A percentile compares a stretch with the other conserved stretches of the same genome.
phyloP scores from a whole-genome alignment of 495 filamentous ascomycete genomes.

The Neurospora sp. region DNA sequence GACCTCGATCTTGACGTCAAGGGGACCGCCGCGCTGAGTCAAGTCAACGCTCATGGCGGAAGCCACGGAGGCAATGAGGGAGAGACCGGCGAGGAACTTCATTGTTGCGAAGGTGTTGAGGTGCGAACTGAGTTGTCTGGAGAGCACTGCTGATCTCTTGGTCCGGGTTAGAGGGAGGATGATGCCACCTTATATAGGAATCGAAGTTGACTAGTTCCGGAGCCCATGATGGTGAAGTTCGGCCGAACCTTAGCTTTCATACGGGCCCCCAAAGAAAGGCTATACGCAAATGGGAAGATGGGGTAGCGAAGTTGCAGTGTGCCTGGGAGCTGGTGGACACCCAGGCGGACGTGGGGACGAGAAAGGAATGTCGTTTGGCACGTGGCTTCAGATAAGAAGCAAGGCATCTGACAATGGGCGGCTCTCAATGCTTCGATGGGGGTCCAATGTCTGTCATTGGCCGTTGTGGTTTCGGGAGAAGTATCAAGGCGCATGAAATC shows the following conservation, averaged over 20 bases:
- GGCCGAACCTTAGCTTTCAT: neutral
- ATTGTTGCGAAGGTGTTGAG: constrained; percentile 14
- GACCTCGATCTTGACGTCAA: constrained; percentile 44
- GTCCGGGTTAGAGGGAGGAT: neutral
- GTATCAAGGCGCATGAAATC: neutral
- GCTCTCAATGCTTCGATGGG: neutral
- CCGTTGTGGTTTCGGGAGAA: neutral
- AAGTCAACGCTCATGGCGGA: constrained; percentile 35
- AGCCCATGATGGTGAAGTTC: neutral
- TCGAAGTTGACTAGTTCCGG: neutral
- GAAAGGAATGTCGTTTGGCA: neutral
- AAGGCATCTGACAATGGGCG: neutral
- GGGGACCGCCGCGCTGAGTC: constrained; percentile 29
- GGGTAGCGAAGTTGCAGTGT: neutral
- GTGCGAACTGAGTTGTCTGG: constrained; percentile 1
- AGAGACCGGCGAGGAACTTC: constrained; percentile 27
- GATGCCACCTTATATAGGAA: neutral
- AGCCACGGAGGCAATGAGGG: constrained; percentile 35
- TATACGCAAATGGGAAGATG: neutral
- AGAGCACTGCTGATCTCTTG: neutral
- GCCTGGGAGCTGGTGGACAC: neutral
- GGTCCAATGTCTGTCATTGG: neutral
- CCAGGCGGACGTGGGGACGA: neutral
- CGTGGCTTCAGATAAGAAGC: neutral
- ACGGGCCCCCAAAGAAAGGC: neutral